phyloP scores from a whole-genome alignment of 1,139 yeast species.

The Hansenula lynferdii region DNA sequence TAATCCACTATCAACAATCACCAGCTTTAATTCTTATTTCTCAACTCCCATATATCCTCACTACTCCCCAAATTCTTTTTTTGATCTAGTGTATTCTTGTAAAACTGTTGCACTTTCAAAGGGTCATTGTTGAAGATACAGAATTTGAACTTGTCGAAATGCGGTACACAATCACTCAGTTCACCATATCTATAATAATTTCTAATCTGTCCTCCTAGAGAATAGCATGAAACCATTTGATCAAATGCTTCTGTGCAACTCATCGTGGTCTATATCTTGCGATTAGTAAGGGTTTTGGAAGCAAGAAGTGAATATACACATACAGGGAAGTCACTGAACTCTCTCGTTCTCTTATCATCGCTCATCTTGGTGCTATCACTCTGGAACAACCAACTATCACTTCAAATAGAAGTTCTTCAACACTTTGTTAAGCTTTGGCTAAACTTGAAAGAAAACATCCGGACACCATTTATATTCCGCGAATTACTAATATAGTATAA shows the following conservation, averaged over 20 bases:
- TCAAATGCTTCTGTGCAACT: conserved; percentile 80
- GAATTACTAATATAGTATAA: too few relatives aligned
- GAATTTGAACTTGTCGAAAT: conserved; percentile 74
- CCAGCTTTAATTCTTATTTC: background rate
- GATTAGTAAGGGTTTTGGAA: too few relatives aligned
- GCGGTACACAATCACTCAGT: conserved; percentile 63
- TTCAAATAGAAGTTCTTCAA: too few relatives aligned
- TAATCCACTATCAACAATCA: background rate
- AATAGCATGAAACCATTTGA: conserved; percentile 79
- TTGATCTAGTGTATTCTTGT: conserved; percentile 56
- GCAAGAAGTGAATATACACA: background rate
- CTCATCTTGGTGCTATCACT: conserved; percentile 1
- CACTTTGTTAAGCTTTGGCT: too few relatives aligned
- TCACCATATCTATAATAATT: conserved; percentile 81
- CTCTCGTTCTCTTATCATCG: background rate
- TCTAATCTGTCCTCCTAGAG: conserved; percentile 84
- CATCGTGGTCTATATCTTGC: conserved; percentile 54
- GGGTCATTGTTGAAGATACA: conserved; percentile 59
- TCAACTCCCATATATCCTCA: conserved; percentile 76
- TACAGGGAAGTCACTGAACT: background rate
- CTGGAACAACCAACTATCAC: too few relatives aligned
- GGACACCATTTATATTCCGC: too few relatives aligned
- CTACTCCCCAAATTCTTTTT: conserved; percentile 64
- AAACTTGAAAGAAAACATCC: too few relatives aligned
- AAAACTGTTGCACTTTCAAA: conserved; percentile 63